Evolutionary conservation across 345 rosid species (phyloP).

Genomic region (Pseudoturritis turrita): DNA sequence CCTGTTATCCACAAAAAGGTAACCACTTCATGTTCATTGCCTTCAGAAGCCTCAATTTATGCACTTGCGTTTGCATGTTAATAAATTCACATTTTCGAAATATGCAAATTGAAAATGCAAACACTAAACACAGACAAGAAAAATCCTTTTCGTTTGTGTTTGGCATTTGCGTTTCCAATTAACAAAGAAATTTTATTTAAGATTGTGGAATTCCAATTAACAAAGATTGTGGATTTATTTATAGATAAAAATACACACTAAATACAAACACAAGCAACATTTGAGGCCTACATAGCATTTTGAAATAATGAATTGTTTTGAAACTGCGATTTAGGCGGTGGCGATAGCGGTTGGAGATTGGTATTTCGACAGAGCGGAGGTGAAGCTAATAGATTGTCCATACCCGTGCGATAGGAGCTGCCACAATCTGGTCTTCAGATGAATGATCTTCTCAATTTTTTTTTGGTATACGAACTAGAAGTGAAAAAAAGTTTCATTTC

Average conservation of each 20-base stretch:
- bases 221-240: too few species aligned
- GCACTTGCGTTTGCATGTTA: not conserved
- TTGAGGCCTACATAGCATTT: not conserved
- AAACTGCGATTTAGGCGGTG: slow-evolving; percentile 53
- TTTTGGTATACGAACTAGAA: not conserved
- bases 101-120: too few species aligned
- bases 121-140: too few species aligned
- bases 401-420: slow-evolving; percentile 91
- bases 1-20: slow-evolving; percentile 79
- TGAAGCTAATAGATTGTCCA: slow-evolving; percentile 72
- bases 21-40: not conserved
- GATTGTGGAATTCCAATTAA: too few species aligned
- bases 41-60: not conserved
- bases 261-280: not conserved
- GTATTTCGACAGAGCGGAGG: slow-evolving; percentile 69
- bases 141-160: too few species aligned
- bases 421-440: slow-evolving; percentile 83
- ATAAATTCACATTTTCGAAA: not conserved
- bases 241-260: too few species aligned
- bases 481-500: not conserved
- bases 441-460: slow-evolving; percentile 17
- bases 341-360: slow-evolving; percentile 94
- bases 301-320: not conserved
- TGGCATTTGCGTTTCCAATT: not conserved
- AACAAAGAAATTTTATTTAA: too few species aligned